A percentile compares a stretch with the other conserved stretches of the same genome.
These are phyloP conservation scores for Sporisorium graminicola DNA, from an alignment of 1,284 basidiomycete species.

Conservation along the genomic window DNA sequence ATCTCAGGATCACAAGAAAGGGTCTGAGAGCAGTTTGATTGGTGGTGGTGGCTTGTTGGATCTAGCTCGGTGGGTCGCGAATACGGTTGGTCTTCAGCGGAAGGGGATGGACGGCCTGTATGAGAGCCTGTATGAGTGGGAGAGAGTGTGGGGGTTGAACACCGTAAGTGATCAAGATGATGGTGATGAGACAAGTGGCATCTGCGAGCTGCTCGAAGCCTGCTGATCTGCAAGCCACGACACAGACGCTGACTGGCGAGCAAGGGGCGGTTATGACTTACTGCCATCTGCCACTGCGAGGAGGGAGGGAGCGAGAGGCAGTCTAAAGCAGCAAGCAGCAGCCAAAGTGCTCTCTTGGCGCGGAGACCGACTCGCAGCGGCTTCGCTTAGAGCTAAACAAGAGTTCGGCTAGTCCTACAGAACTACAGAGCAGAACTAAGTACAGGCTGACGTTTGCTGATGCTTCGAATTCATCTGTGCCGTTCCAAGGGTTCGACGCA, in stretches of 20 bases:
- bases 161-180: background rate
- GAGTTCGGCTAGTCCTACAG: no score
- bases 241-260: no score
- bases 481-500: background rate
- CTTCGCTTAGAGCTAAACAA: no score
- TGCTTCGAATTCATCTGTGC: background rate
- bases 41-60: background rate
- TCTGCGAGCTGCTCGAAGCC: background rate
- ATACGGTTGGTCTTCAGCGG: background rate
- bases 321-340: no score
- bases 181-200: constrained; percentile 1
- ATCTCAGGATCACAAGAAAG: background rate
- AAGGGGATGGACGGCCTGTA: background rate
- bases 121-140: background rate
- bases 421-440: no score
- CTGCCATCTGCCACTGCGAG: no score
- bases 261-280: no score
- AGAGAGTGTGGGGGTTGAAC: no score
- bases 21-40: background rate
- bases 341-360: no score
- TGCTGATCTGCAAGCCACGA: background rate
- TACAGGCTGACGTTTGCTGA: no score
- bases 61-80: background rate
- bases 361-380: no score
- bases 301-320: no score